Percentiles rank a stretch among this genome's conserved stretches.
phyloP scores from a whole-genome alignment of 345 rosid genomes.

The Melaleuca alternifolia region DNA sequence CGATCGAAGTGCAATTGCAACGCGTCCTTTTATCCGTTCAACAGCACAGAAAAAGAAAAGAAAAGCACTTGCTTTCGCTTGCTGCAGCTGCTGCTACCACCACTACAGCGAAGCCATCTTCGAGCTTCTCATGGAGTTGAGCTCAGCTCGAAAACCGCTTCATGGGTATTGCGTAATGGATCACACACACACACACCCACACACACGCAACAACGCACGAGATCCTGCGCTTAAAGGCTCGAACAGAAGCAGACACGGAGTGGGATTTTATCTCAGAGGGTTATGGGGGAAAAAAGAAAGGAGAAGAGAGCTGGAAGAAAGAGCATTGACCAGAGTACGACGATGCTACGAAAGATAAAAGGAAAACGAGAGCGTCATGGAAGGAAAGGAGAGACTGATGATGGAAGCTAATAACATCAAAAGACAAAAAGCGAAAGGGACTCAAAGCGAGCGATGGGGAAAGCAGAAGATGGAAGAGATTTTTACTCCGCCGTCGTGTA shows the following conservation, averaged over 20 bases:
- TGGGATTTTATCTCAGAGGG: not conserved
- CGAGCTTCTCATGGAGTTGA: not conserved
- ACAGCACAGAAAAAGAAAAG: not conserved
- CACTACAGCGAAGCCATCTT: not conserved
- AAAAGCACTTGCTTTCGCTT: not conserved
- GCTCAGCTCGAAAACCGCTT: not conserved
- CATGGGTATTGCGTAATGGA: not conserved
- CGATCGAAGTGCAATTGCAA: not conserved
- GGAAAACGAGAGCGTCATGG: not conserved
- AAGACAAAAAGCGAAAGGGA: constrained; percentile 7
- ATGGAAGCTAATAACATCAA: constrained; percentile 1
- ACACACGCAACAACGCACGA: not conserved
- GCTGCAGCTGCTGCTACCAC: not conserved
- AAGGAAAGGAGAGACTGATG: not conserved
- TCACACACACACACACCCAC: not conserved
- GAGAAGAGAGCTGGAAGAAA: not conserved
- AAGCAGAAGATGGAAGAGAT: not conserved
- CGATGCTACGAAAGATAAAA: not conserved
- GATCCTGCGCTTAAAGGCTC: not conserved
- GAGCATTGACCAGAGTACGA: not conserved
- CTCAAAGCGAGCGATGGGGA: not conserved
- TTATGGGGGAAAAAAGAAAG: not conserved
- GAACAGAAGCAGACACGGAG: not conserved
- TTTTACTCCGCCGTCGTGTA: not conserved
- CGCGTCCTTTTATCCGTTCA: not conserved